Evolutionary conservation across 495 filamentous ascomycete genomes (phyloP).

Genomic region (Neurospora tetrasperma): DNA sequence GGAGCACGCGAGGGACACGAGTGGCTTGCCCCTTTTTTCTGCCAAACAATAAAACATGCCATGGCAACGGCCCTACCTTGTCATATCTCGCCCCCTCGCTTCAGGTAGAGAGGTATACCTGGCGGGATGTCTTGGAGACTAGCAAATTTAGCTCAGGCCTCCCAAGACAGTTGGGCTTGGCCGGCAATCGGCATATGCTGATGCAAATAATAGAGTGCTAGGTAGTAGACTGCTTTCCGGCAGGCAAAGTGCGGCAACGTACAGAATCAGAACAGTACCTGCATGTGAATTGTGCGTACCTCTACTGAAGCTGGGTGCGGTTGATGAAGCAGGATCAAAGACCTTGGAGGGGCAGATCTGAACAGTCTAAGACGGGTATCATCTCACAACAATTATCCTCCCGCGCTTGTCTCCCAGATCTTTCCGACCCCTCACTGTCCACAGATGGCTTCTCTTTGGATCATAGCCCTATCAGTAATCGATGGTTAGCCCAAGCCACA

Average conservation of each 20-base stretch:
- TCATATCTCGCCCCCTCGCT: neutral
- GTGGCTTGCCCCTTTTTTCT: conserved; percentile 1
- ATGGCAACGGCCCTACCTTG: neutral
- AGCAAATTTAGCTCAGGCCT: neutral
- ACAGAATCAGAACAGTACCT: neutral
- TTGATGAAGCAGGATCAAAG: neutral
- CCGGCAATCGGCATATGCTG: neutral
- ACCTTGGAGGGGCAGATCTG: neutral
- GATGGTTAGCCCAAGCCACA: neutral
- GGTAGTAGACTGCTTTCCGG: neutral
- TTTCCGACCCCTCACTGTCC: neutral
- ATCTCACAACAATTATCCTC: neutral
- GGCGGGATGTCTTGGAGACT: neutral
- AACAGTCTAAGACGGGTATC: neutral
- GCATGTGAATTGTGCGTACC: neutral
- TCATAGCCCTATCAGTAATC: neutral
- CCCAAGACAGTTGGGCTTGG: neutral
- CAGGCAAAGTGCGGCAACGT: neutral
- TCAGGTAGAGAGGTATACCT: neutral
- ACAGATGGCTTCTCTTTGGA: neutral
- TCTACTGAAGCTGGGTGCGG: neutral
- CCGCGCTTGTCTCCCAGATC: neutral
- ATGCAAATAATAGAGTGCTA: neutral
- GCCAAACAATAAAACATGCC: neutral
- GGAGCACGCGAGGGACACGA: neutral